A percentile compares a stretch with the other conserved stretches of the same genome.
Evolutionary conservation across 306 rosid genomes (phyloP).

Genomic region (Parietaria judaica): DNA sequence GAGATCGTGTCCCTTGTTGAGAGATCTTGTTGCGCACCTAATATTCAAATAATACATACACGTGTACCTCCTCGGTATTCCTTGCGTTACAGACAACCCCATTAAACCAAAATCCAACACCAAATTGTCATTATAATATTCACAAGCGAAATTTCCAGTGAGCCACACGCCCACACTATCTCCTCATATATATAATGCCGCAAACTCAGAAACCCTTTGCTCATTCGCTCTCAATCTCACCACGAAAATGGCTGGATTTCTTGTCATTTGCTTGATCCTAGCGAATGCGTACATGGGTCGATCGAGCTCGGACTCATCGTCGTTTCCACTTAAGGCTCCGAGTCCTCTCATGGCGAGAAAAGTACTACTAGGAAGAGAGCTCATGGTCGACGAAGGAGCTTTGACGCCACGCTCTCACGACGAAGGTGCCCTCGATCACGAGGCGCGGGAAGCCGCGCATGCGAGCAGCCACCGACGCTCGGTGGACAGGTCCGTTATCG

Average conservation of each 20-base stretch:
- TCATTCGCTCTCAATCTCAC: conserved; percentile 14
- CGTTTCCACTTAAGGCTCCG: conserved; percentile 16
- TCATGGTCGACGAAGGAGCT: neutral
- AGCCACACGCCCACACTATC: conserved; percentile 38
- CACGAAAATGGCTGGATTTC: conserved; percentile 35
- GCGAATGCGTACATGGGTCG: conserved; percentile 27
- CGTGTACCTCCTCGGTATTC: conserved; percentile 30
- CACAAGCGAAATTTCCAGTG: conserved; percentile 41
- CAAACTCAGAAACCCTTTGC: neutral
- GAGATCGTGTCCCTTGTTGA: conserved; percentile 60
- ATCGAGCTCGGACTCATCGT: conserved; percentile 1
- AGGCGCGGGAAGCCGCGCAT: conserved; percentile 16
- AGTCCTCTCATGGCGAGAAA: conserved; percentile 36
- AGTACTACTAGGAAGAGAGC: conserved; percentile 17
- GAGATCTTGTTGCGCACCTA: conserved; percentile 39
- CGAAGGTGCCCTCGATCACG: neutral
- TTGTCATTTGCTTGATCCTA: conserved; percentile 35
- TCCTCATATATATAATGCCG: neutral
- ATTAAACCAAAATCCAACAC: conserved; percentile 16
- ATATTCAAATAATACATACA: conserved; percentile 37
- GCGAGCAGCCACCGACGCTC: conserved; percentile 30
- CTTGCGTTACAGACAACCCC: conserved; percentile 38
- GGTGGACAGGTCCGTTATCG: conserved; percentile 59
- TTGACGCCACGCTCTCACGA: neutral
- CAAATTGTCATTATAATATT: conserved; percentile 7